Conservation (phyloP, 2,329 filamentous ascomycete genomes). For the Alternaria dauci region DNA sequence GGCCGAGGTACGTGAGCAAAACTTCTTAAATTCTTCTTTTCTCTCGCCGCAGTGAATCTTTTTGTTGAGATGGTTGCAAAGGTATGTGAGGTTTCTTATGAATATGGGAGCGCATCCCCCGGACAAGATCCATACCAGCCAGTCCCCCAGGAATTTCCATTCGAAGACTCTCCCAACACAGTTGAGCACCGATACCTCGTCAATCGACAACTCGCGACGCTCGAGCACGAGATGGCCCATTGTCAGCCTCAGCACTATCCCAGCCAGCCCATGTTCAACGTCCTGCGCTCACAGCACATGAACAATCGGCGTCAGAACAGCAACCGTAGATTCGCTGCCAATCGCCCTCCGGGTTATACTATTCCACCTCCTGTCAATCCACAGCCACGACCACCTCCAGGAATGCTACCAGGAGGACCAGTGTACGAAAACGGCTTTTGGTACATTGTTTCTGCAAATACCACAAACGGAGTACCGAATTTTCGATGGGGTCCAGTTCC, state of each 20-base stretch:
- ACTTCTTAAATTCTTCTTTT: too few relatives aligned
- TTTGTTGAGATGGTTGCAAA: neutral
- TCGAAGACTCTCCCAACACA: neutral
- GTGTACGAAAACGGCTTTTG: neutral
- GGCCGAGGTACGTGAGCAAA: neutral
- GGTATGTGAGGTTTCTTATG: neutral
- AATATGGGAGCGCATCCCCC: neutral
- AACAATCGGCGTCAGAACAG: neutral
- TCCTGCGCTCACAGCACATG: neutral
- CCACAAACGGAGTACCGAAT: neutral
- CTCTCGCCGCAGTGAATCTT: too few relatives aligned
- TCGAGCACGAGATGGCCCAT: neutral
- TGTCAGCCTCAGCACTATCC: neutral
- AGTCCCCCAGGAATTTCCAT: neutral
- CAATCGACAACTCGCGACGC: slow-evolving; percentile 3
- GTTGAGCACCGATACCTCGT: slow-evolving; percentile 9
- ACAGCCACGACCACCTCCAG: neutral
- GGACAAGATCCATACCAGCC: neutral
- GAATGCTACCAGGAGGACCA: neutral
- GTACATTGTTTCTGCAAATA: neutral
- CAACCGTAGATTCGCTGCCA: neutral
- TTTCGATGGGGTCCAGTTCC: neutral
- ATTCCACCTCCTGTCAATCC: neutral
- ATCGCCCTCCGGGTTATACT: neutral
- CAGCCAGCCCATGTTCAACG: neutral